phyloP scores from a whole-genome alignment of 2,329 filamentous ascomycete genomes.

The Orbilia brochopaga region DNA sequence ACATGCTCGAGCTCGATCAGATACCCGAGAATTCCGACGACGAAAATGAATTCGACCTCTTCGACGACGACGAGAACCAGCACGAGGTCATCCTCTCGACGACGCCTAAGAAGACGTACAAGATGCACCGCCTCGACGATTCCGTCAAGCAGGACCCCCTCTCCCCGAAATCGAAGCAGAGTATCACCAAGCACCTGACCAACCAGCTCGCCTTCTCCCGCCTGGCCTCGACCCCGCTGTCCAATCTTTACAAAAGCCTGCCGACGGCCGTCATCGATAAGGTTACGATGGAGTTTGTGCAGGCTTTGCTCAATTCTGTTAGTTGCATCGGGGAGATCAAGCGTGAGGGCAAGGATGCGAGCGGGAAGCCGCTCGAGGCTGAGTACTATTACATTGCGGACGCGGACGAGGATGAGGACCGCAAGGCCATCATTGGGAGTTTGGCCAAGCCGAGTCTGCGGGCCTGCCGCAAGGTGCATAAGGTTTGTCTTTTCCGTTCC shows the following conservation, averaged over 20 bases:
- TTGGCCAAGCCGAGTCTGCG: constrained; percentile 87
- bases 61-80: constrained; percentile 18
- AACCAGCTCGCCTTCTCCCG: constrained; percentile 96
- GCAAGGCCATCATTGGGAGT: constrained; percentile 82
- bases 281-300: constrained; percentile 70
- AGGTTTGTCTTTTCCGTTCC: constrained; percentile 71
- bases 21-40: constrained; percentile 88
- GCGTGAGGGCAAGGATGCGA: constrained; percentile 92
- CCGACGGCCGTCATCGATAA: constrained; percentile 65
- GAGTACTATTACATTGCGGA: constrained; percentile 97
- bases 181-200: constrained; percentile 81
- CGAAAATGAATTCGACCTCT: constrained; percentile 2
- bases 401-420: constrained; percentile 76
- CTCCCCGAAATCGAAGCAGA: constrained; percentile 58
- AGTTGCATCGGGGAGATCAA: constrained; percentile 85
- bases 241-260: constrained; percentile 84
- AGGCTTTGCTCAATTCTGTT: constrained; percentile 73
- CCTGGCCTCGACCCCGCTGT: constrained; percentile 86
- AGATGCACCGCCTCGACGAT: constrained; percentile 41
- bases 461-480: constrained; percentile 92
- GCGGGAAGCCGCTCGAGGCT: constrained; percentile 89
- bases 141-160: constrained; percentile 59
- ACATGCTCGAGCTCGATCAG: constrained; percentile 67
- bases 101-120: constrained; percentile 27
- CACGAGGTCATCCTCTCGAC: constrained; percentile 13